Evolutionary conservation across 1,284 basidiomycete species (phyloP).

Genomic region (Moesziomyces sp.): DNA sequence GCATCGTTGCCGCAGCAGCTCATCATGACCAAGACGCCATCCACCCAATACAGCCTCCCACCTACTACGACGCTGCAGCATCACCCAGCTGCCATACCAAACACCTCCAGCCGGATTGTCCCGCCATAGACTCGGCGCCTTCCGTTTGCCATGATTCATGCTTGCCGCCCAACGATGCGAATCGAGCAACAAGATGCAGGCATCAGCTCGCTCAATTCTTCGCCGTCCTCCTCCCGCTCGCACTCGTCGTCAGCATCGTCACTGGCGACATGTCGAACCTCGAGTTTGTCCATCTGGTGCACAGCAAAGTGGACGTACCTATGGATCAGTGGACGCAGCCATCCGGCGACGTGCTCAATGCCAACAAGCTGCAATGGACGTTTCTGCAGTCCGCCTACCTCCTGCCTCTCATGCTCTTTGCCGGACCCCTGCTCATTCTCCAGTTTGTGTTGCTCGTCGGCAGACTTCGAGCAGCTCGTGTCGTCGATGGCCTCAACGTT

Average conservation of each 20-base stretch:
- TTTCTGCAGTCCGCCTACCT: slow-evolving; percentile 24
- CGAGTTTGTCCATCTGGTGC: slow-evolving; percentile 23
- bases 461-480: background rate
- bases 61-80: no score
- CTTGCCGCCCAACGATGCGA: no score
- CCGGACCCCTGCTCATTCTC: slow-evolving; percentile 13
- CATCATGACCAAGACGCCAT: no score
- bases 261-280: slow-evolving; percentile 29
- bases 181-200: background rate
- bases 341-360: slow-evolving; percentile 9
- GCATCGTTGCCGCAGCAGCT: no score
- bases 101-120: no score
- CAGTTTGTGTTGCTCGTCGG: slow-evolving; percentile 20
- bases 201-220: slow-evolving; percentile 1
- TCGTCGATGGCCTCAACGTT: slow-evolving; percentile 5
- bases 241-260: slow-evolving; percentile 16
- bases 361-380: slow-evolving; percentile 14
- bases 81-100: no score
- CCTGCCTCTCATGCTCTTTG: slow-evolving; percentile 16
- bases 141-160: no score
- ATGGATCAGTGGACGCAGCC: background rate
- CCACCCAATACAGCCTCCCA: no score
- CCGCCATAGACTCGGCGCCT: no score
- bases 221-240: slow-evolving; percentile 14
- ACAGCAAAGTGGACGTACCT: slow-evolving; percentile 1